A percentile compares a stretch with the other conserved stretches of the same genome.
These are phyloP conservation scores for Pezicula rhizophila DNA, from an alignment of 2,329 filamentous ascomycete genomes.

Conservation along the genomic window DNA sequence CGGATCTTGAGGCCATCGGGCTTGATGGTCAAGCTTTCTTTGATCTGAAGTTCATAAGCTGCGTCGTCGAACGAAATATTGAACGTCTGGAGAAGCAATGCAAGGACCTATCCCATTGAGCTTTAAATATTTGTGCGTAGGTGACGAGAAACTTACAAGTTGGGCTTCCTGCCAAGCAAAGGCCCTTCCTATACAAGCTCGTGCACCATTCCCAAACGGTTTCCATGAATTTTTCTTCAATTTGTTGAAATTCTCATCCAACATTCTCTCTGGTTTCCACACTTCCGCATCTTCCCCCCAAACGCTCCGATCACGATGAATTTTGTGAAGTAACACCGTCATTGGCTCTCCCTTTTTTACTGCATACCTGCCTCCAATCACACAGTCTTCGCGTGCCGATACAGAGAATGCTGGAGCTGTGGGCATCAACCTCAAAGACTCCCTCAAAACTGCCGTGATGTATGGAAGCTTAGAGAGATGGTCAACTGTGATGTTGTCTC, in stretches of 20 bases:
- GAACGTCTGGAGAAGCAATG: conserved; percentile 65
- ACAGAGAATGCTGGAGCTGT: conserved; percentile 46
- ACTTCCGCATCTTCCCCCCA: conserved; percentile 59
- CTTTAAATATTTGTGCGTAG: too few relatives aligned
- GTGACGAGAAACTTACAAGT: too few relatives aligned
- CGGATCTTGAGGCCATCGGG: conserved; percentile 58
- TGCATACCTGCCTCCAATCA: conserved; percentile 17
- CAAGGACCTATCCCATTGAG: too few relatives aligned
- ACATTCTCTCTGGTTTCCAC: conserved; percentile 67
- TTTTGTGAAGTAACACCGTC: conserved; percentile 41
- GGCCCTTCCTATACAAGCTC: conserved; percentile 65
- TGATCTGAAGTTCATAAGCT: conserved; percentile 48
- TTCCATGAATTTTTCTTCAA: conserved; percentile 61
- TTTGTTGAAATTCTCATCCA: conserved; percentile 61
- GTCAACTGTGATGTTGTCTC: conserved; percentile 35
- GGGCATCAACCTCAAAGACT: conserved; percentile 57
- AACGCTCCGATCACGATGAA: conserved; percentile 57
- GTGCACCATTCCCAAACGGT: conserved; percentile 67
- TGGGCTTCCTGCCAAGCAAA: conserved; percentile 73
- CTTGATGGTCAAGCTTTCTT: conserved; percentile 55
- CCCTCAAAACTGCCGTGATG: conserved; percentile 57
- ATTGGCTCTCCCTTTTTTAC: conserved; percentile 45
- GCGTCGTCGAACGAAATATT: conserved; percentile 58
- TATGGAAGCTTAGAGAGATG: conserved; percentile 54
- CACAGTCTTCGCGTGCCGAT: conserved; percentile 35